Percentiles rank a stretch among this genome's conserved stretches.
Evolutionary conservation across 192 early-diverging fungal genomes (phyloP).

Genomic region (Dispira simplex): DNA sequence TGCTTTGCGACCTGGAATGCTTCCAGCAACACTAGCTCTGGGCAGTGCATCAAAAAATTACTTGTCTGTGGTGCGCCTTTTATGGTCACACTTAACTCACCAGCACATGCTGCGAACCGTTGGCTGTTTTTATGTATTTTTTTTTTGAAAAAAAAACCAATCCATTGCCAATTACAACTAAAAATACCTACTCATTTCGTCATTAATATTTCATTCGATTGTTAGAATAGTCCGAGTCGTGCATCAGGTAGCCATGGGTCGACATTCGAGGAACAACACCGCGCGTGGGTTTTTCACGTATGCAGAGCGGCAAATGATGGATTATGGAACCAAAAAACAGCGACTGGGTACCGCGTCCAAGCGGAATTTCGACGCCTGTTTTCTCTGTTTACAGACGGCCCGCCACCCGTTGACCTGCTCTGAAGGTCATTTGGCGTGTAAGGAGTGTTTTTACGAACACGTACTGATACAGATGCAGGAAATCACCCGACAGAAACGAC

Average conservation of each 20-base stretch:
- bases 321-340: constrained; percentile 86
- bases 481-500: constrained; percentile 20
- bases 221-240: not conserved
- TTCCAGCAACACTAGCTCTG: too few species aligned
- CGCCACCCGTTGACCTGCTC: constrained; percentile 51
- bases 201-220: not conserved
- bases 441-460: constrained; percentile 73
- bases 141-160: too few species aligned
- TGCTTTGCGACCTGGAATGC: too few species aligned
- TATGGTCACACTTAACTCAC: too few species aligned
- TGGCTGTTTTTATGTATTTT: too few species aligned
- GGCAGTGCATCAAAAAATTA: too few species aligned
- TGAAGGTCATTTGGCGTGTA: constrained; percentile 76
- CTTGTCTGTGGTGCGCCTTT: too few species aligned
- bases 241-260: constrained; percentile 33
- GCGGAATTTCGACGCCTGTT: constrained; percentile 73
- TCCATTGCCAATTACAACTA: too few species aligned
- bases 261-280: constrained; percentile 92
- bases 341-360: constrained; percentile 74
- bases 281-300: constrained; percentile 82
- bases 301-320: constrained; percentile 67
- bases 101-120: too few species aligned
- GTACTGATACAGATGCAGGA: constrained; percentile 74
- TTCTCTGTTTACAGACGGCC: constrained; percentile 65
- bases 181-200: too few species aligned